Evolutionary conservation across 108 stramenopile genomes (phyloP), one percentile per base, ranked within the genome.

Genomic region (Craspedostauros australis): DNA sequence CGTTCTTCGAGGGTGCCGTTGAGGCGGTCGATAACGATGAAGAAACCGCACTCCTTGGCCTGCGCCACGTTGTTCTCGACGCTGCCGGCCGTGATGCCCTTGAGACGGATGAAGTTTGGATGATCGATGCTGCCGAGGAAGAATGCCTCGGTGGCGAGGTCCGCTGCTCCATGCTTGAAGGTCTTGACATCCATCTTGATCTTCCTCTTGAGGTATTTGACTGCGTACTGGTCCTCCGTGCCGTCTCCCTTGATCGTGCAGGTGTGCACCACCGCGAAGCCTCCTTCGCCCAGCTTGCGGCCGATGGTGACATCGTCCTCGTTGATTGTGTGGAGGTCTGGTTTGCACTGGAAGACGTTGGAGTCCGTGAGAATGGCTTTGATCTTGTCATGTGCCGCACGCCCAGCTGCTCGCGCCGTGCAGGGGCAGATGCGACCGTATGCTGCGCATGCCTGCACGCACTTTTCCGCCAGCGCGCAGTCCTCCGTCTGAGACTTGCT

Each of bases 131-230:
- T 20, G 0, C 64, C 63, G 14, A 88, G 46, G 39, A 84, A 84
- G 7, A 64, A 50, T 4, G 83, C 78, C 52, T 88, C 87, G 4
- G 69, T 77, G 23, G 66, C 78, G 66, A 88, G 66, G 53, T 88
- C 87, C 16, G 83, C 69, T 12, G 66, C 80, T n/a, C 73, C 82
- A 8, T 66, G 31, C 12, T 64, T 48, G 49, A 80, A 80, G 5
- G 38, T 23, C 46, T 66, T 57, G 34, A 47, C 61, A 30, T 66
- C 62, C 23, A 57, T 40, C 57, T 60, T 70, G 32, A 57, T 41
- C 30, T 59, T 44, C 12, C 47, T 39, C 28, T 66, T 60, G 19
- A 82, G 49, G 33, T 54, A 79, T 42, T 82, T 82, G 61, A 82
- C 60, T 30, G 71, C 76, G 41, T 62, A 66, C 6, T 40, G 23